A percentile compares a stretch with the other conserved stretches of the same genome.
Evolutionary conservation across 352 stramenopile genomes (phyloP).

Genomic region (Pseudoperonospora humuli): DNA sequence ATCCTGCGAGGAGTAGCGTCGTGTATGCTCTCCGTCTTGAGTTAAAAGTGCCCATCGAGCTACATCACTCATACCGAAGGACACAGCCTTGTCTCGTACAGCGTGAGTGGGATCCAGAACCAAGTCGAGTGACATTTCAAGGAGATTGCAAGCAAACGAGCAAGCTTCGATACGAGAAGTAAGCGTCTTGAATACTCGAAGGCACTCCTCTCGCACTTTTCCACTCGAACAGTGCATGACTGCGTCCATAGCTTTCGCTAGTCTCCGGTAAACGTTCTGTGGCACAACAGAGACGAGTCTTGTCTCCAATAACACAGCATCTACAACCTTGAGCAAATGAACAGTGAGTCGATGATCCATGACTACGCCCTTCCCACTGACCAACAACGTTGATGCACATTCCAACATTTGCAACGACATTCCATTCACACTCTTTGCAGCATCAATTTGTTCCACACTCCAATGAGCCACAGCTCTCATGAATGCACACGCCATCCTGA

Average conservation of each 20-base stretch:
- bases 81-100: constrained; percentile 9
- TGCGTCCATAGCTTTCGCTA: constrained; percentile 9
- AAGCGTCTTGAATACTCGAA: constrained; percentile 21
- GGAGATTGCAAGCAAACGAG: constrained; percentile 9
- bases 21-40: constrained; percentile 1
- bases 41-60: constrained; percentile 14
- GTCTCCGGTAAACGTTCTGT: background rate
- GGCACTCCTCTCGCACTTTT: constrained; percentile 16
- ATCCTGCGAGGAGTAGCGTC: constrained; percentile 2
- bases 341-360: constrained; percentile 11
- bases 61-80: constrained; percentile 8
- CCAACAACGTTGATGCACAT: constrained; percentile 13
- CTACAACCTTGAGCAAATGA: constrained; percentile 20
- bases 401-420: constrained; percentile 17
- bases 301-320: constrained; percentile 10
- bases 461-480: constrained; percentile 5
- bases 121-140: constrained; percentile 17
- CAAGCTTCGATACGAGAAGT: constrained; percentile 4
- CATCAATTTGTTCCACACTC: constrained; percentile 2
- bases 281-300: constrained; percentile 11
- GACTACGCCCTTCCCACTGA: constrained; percentile 5
- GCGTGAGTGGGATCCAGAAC: constrained; percentile 11
- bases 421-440: constrained; percentile 5
- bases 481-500: constrained; percentile 29
- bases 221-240: constrained; percentile 9